phyloP scores from a whole-genome alignment of 345 rosid genomes.

The Cardiospermum halicacabum region DNA sequence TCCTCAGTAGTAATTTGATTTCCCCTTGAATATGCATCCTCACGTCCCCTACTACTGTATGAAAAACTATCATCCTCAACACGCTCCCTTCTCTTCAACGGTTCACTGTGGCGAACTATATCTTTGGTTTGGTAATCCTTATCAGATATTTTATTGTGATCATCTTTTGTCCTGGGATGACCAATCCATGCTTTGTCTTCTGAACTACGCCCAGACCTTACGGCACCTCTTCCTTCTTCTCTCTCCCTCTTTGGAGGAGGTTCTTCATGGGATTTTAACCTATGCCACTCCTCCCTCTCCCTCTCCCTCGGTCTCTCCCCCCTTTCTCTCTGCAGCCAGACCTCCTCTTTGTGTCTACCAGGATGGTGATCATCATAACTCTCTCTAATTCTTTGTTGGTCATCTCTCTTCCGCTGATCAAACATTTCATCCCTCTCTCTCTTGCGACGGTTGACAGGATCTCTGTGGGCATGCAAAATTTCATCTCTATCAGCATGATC shows the following conservation, averaged over 20 bases:
- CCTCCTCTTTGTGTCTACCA: slow-evolving; percentile 75
- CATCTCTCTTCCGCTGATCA: slow-evolving; percentile 76
- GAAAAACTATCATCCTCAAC: slow-evolving; percentile 56
- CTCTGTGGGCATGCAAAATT: slow-evolving; percentile 52
- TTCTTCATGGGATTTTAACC: slow-evolving; percentile 58
- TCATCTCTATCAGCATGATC: slow-evolving; percentile 64
- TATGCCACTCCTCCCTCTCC: slow-evolving; percentile 65
- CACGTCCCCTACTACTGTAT: slow-evolving; percentile 56
- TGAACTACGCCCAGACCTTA: slow-evolving; percentile 52
- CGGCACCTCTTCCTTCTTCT: slow-evolving; percentile 55
- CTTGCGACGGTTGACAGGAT: slow-evolving; percentile 53
- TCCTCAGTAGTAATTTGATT: slow-evolving; percentile 47
- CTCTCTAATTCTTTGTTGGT: slow-evolving; percentile 71
- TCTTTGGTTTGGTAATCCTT: slow-evolving; percentile 68
- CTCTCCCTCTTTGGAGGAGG: slow-evolving; percentile 54
- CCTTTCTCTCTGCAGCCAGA: slow-evolving; percentile 63
- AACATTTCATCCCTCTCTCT: slow-evolving; percentile 71
- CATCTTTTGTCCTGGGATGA: slow-evolving; percentile 57
- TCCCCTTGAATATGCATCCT: slow-evolving; percentile 52
- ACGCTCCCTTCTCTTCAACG: slow-evolving; percentile 61
- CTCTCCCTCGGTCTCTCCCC: slow-evolving; percentile 67
- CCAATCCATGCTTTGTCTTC: slow-evolving; percentile 69
- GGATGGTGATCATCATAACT: slow-evolving; percentile 59
- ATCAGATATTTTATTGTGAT: slow-evolving; percentile 54
- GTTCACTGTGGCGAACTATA: slow-evolving; percentile 54